Conservation (phyloP, 176 grass and related monocot species). For the Cymbopogon citratus region DNA sequence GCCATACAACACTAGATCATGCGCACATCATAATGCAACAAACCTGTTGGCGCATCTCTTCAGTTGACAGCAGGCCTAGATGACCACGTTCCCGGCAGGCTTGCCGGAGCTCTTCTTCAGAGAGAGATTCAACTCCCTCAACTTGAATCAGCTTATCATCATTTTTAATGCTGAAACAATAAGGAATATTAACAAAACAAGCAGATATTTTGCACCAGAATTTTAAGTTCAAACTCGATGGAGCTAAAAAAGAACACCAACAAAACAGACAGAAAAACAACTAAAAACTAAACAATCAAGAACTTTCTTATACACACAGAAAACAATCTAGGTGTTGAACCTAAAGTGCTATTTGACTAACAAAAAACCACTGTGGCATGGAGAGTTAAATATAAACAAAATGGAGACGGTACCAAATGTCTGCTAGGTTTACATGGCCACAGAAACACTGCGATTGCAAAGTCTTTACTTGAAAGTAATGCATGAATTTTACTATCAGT, state of each 20-base stretch:
- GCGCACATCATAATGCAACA: slow-evolving; percentile 16
- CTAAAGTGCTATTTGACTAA: neutral
- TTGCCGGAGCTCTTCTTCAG: slow-evolving; percentile 95
- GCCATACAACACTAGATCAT: slow-evolving; percentile 11
- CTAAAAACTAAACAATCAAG: neutral
- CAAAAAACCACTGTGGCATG: neutral
- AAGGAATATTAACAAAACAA: slow-evolving; percentile 20
- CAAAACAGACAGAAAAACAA: slow-evolving; percentile 10
- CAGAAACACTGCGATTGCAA: slow-evolving; percentile 13
- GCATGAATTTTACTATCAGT: neutral
- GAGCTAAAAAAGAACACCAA: neutral
- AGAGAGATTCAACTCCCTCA: slow-evolving; percentile 89
- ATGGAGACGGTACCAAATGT: neutral
- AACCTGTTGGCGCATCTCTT: slow-evolving; percentile 97
- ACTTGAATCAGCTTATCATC: slow-evolving; percentile 97
- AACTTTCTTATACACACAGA: neutral
- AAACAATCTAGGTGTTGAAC: slow-evolving; percentile 21
- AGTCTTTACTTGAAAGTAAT: slow-evolving; percentile 10
- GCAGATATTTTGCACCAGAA: neutral
- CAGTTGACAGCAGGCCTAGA: slow-evolving; percentile 80
- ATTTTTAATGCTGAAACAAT: slow-evolving; percentile 76
- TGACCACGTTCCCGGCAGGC: slow-evolving; percentile 88
- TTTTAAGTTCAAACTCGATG: slow-evolving; percentile 5
- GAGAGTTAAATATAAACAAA: neutral
- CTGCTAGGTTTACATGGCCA: neutral